Evolutionary conservation across 2,329 filamentous ascomycete genomes (phyloP), one percentile per base, ranked within the genome.

Genomic region (Epichloe bromicola): DNA sequence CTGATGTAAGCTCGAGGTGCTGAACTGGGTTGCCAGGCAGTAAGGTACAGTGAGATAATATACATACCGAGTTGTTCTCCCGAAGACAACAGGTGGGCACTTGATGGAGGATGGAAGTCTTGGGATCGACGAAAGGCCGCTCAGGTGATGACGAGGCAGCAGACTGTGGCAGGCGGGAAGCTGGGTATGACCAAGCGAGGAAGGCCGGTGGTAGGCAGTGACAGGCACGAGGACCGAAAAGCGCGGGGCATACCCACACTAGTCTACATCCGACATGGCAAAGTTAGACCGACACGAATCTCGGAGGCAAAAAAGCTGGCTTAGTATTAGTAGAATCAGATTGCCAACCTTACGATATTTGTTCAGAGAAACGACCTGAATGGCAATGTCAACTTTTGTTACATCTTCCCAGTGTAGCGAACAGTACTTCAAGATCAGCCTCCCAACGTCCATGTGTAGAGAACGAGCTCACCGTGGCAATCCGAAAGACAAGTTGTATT

Each of bases 91-190:
- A 17, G 15, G 19, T 10, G 2, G 15, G 12, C 30, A 8, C 19
- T 17, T 37, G 38, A 46, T 44, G 30, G 12, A 42, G n/a, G 23
- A 38, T 44, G 40, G 40, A 47, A 51, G 47, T 53, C 49, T 53
- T 50, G 45, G 41, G 39, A 44, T 39, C 30, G 40, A 51, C 47
- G 37, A 56, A 54, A 53, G 55, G 58, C 56, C 57, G 20, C 19
- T 45, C 33, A 59, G 60, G 54, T 59, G 58, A 58, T 56, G 57
- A 53, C 52, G 55, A 58, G 58, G 57, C 53, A 61, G 49, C 42
- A 47, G 46, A 40, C 41, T 36, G 23, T 48, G 49, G 46, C 37
- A 40, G 49, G 37, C 54, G 59, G 56, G 56, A 50, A 44, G 39
- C 46, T 44, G 42, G 33, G 42, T 15, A 48, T 53, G 49, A 51